Base-by-base conservation (phyloP, 2,329 filamentous ascomycete genomes). In the Xylariaceae sp. region DNA sequence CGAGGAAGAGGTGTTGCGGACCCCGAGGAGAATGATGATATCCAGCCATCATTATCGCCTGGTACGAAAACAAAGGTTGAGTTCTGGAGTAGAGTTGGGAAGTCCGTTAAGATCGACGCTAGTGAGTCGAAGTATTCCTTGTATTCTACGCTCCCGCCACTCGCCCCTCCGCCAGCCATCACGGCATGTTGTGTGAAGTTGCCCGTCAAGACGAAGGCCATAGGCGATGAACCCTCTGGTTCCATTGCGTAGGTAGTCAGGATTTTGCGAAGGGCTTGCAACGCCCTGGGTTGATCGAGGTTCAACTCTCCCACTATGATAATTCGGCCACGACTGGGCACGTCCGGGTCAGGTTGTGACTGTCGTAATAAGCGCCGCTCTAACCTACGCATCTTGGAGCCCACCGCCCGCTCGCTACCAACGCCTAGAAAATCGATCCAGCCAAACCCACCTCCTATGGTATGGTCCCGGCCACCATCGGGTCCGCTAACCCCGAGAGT, bases 11-110 rank as follows among this genome's bases (percentile, higher is more conserved):
- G 81, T 0, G 82, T 80, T 0, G 87, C 83, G 1, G 88, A 86
- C 3, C 89, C 89, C 1, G 85, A 86, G 0, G 83, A 84, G 68
- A 95, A 96, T 2, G 91, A 81, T 0, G 90, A 95, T 5, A 87
- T 83, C 94, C 94, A 99, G n/a, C 89, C 92, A 69, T 99, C 94
- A 68, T 96, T 95, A 72, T 97, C 92, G 29, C 94, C 94, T 0
- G 94, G 94, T 0, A 97, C 88, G 67, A 99, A 96, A 30, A 96
- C 77, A 68, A 97, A 96, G 0, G 88, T 92, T 5, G 88, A 86
- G 22, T 81, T 80, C 53, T 87, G 86, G 41, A 97, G 80, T 13
- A 99, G 79, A 0, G 81, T 78, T 2, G 90, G 89, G 66, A 90
- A 97, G 61, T 97, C 91, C 7, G 88, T 79, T 5, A 99, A 79